Evolutionary conservation across 352 stramenopile species (phyloP), one percentile per base, ranked within the genome.

Genomic region (Phytophthora hibernalis): DNA sequence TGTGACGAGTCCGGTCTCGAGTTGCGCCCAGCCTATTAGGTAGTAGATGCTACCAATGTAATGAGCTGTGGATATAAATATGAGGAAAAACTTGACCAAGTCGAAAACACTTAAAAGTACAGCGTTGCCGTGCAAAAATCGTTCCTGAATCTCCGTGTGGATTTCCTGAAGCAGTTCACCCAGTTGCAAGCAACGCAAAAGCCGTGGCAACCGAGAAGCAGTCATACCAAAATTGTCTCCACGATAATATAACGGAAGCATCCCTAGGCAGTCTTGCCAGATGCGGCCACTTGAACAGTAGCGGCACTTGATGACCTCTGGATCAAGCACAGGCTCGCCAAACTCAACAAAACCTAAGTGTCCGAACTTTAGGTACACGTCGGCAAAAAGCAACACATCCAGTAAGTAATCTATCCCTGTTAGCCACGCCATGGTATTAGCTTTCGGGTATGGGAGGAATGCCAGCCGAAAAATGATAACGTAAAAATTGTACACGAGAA

Each of bases 401-500:
- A 67, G 56, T 1, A 28, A 28, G n/a, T 76, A 85, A 63, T 88
- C 79, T 24, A 83, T 57, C 11, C 54, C 37, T 12, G 75, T 81
- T n/a, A 83, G 42, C 57, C 45, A 61, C 1, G 45, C n/a, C 69
- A 80, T 72, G 1, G 72, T 79, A 11, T 9, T 26, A 2, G 48
- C 18, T 16, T 54, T 57, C 1, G 77, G 79, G 24, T 68, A 68
- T 11, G 66, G 67, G 2, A 84, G 35, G 49, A 86, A 86, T 20
- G 78, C 78, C 16, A 86, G 38, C 5, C 79, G 79, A 54, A 82
- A 88, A 5, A 81, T 64, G 37, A 88, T 81, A 21, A 67, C 55
- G 56, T 77, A 81, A 38, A 84, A 83, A 49, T 86, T 86, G 50
- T 86, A 84, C 8, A 86, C 66, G 26, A 90, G 54, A 30, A 91